Evolutionary conservation across 257 asterid genomes (phyloP).

Genomic region (Solanum arcanum): DNA sequence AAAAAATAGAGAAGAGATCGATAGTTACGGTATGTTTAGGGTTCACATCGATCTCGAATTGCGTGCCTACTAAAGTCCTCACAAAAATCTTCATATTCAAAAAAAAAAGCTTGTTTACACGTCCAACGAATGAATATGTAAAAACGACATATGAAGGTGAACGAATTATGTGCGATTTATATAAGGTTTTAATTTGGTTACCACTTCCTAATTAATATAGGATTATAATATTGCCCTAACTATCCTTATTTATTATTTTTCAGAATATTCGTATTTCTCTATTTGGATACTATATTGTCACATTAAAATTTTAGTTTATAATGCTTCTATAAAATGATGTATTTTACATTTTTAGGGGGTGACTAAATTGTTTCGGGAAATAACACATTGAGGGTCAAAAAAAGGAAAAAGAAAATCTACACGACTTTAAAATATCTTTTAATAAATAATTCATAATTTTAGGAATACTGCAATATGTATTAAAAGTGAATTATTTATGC

Average conservation of each 20-base stretch:
- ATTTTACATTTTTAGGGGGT: neutral
- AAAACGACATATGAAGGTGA: neutral
- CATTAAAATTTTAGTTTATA: no score
- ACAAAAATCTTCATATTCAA: slow-evolving; percentile 60
- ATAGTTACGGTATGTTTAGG: slow-evolving; percentile 52
- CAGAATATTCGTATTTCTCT: no score
- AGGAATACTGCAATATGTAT: no score
- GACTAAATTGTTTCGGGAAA: neutral
- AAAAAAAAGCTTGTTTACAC: neutral
- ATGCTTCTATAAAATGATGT: neutral
- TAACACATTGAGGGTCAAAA: neutral
- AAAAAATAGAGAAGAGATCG: neutral
- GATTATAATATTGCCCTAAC: neutral
- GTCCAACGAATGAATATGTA: neutral
- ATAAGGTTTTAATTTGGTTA: neutral
- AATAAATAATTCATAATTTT: no score
- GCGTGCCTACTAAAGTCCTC: slow-evolving; percentile 72
- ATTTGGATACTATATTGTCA: no score
- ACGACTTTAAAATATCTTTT: no score
- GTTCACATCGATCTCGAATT: slow-evolving; percentile 75
- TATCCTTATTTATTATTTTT: neutral
- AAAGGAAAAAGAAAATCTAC: neutral
- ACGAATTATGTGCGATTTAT: neutral
- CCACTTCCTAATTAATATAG: neutral
- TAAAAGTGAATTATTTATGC: no score